Base-by-base conservation (phyloP, 2,329 filamentous ascomycete genomes). In the Boeremia exigua region DNA sequence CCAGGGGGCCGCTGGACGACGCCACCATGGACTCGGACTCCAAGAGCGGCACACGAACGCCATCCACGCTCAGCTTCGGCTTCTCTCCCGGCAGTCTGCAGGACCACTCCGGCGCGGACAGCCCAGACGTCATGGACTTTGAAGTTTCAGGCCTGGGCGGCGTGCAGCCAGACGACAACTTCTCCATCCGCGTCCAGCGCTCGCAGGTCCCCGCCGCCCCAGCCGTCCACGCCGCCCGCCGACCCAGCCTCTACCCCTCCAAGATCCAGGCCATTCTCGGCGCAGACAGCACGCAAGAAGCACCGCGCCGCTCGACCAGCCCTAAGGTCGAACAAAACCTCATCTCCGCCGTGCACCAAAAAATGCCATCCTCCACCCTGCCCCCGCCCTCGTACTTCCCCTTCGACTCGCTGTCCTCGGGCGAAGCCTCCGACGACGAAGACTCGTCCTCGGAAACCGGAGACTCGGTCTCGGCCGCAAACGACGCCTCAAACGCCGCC, bases 291-390 rank as follows among this genome's bases (percentile, higher is more conserved):
- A 46, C 56, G 40, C 39, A 65, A 40, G 29, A 48, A 19, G 17
- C 46, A 29, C 48, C 28, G 37, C 47, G 25, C 49, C 57, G 28
- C 47, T 55, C 4, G 12, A 51, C 10, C 58, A 55, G 12, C 48
- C 54, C 32, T 27, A 62, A 59, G 34, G 55, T 96, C 87, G 53
- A 84, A 74, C 19, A 96, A 78, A 19, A 93, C 81, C 68, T 88
- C 80, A 37, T 88, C 77, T 61, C 91, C 80, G 54, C 89, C 78
- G 59, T 94, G 83, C 54, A 88, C 81, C 45, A 94, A 78, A 46
- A 94, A 81, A 43, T 81, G 6, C 76, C 77, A 0, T 78, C 72
- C 11, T 81, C 80, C 0, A 51, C 62, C 7, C 71, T 82, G 1
- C 80, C 80, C 2, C 77, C 78, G 1, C 75, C 80, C 0, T 77